Evolutionary conservation across 2,329 filamentous ascomycete species (phyloP).

Genomic region (Fusarium abutilonis): DNA sequence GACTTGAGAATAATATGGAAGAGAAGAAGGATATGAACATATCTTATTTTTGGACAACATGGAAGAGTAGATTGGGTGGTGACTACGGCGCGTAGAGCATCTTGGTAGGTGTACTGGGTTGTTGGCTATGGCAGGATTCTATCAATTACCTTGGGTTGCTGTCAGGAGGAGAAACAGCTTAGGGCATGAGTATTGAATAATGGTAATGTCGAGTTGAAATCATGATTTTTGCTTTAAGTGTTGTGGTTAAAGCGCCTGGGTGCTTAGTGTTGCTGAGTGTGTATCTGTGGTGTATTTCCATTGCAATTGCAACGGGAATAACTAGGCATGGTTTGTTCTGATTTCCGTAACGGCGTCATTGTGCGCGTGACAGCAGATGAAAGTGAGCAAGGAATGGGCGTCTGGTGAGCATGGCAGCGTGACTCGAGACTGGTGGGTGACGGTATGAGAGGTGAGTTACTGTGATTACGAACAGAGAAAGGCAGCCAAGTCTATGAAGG

Average conservation of each 20-base stretch:
- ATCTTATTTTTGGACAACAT: slow-evolving; percentile 15
- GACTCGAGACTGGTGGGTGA: slow-evolving; percentile 38
- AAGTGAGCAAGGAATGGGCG: background rate
- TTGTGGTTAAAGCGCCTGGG: background rate
- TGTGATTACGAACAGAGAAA: too few relatives aligned
- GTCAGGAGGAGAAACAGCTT: slow-evolving; percentile 22
- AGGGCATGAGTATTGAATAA: slow-evolving; percentile 46
- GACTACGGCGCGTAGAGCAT: slow-evolving; percentile 14
- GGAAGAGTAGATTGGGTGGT: slow-evolving; percentile 9
- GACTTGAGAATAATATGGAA: slow-evolving; percentile 20
- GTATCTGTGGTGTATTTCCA: too few relatives aligned
- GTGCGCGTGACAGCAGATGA: slow-evolving; percentile 30
- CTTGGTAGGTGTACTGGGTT: slow-evolving; percentile 17
- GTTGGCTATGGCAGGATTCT: slow-evolving; percentile 36
- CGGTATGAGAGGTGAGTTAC: background rate
- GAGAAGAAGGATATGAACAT: slow-evolving; percentile 26
- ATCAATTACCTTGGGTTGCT: slow-evolving; percentile 14
- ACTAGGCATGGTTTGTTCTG: too few relatives aligned
- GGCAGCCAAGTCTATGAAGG: background rate
- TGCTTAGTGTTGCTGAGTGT: too few relatives aligned
- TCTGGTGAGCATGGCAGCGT: slow-evolving; percentile 30
- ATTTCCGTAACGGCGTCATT: too few relatives aligned
- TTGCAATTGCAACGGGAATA: background rate
- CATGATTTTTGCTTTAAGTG: slow-evolving; percentile 2
- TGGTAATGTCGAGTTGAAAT: slow-evolving; percentile 44